A percentile compares a stretch with the other conserved stretches of the same genome.
Conservation (phyloP, 345 rosid genomes). For the Turnera subulata region DNA sequence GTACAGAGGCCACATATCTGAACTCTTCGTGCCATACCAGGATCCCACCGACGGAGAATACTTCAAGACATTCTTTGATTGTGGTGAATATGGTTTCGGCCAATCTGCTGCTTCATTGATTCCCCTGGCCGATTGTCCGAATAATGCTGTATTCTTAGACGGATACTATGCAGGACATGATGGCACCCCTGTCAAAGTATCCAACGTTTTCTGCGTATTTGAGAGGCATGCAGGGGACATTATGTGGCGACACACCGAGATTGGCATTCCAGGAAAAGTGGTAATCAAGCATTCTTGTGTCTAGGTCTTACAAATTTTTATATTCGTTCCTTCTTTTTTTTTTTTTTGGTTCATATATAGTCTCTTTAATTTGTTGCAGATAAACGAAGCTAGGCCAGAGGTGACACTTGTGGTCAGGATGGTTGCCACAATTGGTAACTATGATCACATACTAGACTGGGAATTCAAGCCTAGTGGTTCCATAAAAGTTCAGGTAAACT, state of each 20-base stretch:
- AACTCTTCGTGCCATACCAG: conserved; percentile 51
- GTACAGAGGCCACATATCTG: conserved; percentile 49
- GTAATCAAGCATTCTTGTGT: neutral
- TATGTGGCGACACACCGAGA: conserved; percentile 45
- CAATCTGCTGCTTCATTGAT: conserved; percentile 34
- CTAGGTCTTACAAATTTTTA: neutral
- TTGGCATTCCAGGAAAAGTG: conserved; percentile 17
- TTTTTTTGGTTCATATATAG: neutral
- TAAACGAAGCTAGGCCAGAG: conserved; percentile 48
- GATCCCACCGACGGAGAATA: conserved; percentile 48
- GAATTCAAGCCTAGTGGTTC: conserved; percentile 42
- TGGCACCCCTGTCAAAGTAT: conserved; percentile 31
- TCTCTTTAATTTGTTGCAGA: conserved; percentile 17
- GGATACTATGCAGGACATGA: conserved; percentile 37
- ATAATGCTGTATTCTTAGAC: conserved; percentile 44
- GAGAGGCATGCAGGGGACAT: conserved; percentile 51
- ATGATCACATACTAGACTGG: conserved; percentile 24
- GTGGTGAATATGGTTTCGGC: conserved; percentile 52
- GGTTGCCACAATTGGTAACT: conserved; percentile 35
- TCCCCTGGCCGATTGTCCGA: conserved; percentile 48
- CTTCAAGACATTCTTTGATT: conserved; percentile 32
- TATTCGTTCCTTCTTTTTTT: no score
- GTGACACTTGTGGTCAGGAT: conserved; percentile 52
- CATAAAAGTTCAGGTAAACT: conserved; percentile 28
- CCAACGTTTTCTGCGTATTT: conserved; percentile 45